phyloP scores from a whole-genome alignment of 805 yeast species.

The Sungouiella blattae region DNA sequence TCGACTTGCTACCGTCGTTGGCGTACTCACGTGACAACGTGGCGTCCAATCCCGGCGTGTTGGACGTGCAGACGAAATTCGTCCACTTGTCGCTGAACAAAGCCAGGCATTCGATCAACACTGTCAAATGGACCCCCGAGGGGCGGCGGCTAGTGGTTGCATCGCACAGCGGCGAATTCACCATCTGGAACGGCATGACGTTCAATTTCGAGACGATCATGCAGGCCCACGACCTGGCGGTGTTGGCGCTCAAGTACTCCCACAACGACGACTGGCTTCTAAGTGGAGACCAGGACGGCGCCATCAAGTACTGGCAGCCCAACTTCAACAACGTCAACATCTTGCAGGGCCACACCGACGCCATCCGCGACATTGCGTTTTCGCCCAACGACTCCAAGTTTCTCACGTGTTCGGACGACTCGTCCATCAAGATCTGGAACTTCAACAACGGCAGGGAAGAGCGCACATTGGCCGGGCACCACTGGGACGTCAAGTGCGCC shows the following conservation, averaged over 20 bases:
- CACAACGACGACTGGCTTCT: slow-evolving; percentile 93
- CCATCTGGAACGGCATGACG: slow-evolving; percentile 94
- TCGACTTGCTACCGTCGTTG: slow-evolving; percentile 62
- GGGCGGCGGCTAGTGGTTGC: slow-evolving; percentile 89
- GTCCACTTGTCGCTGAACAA: slow-evolving; percentile 90
- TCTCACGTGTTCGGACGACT: slow-evolving; percentile 93
- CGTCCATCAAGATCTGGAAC: slow-evolving; percentile 88
- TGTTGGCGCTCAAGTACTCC: slow-evolving; percentile 73
- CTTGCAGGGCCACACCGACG: slow-evolving; percentile 68
- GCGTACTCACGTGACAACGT: slow-evolving; percentile 46
- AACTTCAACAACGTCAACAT: slow-evolving; percentile 94
- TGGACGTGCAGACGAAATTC: slow-evolving; percentile 74
- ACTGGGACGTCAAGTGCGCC: slow-evolving; percentile 97
- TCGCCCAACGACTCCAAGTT: slow-evolving; percentile 88
- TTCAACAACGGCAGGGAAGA: slow-evolving; percentile 87
- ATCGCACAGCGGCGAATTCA: slow-evolving; percentile 90
- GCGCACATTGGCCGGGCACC: slow-evolving; percentile 79
- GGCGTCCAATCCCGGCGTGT: slow-evolving; percentile 35
- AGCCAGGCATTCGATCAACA: slow-evolving; percentile 84
- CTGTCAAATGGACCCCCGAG: slow-evolving; percentile 95
- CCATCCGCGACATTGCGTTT: slow-evolving; percentile 82
- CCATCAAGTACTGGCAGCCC: slow-evolving; percentile 94
- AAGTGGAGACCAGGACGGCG: slow-evolving; percentile 91
- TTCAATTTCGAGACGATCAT: slow-evolving; percentile 94
- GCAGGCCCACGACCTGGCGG: slow-evolving; percentile 97